Evolutionary conservation across 169 alveolate species (phyloP).

Genomic region (Babesia bovis): DNA sequence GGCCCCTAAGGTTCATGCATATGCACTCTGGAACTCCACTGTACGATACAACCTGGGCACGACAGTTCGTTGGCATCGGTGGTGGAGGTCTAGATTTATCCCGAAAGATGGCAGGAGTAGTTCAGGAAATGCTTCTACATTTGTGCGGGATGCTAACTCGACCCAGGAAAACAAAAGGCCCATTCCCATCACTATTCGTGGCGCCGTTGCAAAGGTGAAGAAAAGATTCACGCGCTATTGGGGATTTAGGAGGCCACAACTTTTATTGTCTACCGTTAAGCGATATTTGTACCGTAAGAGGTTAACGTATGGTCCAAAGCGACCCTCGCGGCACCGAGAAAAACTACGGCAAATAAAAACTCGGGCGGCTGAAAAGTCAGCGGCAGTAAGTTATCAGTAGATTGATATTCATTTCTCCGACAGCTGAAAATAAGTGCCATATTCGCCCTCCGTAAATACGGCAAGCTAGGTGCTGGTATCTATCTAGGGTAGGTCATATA

Average conservation of each 20-base stretch:
- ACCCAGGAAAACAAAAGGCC: too few relatives aligned
- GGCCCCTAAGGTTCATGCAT: too few relatives aligned
- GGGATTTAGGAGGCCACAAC: not conserved
- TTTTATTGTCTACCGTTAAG: not conserved
- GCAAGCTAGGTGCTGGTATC: slow-evolving; percentile 61
- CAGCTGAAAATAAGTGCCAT: slow-evolving; percentile 48
- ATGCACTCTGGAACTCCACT: too few relatives aligned
- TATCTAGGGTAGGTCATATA: slow-evolving; percentile 54
- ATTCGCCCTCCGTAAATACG: slow-evolving; percentile 62
- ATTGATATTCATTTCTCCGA: not conserved
- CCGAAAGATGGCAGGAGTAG: too few relatives aligned
- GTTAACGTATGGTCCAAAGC: slow-evolving; percentile 29
- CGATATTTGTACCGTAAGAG: slow-evolving; percentile 24
- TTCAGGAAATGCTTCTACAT: too few relatives aligned
- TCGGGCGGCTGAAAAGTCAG: slow-evolving; percentile 23
- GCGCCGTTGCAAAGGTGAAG: slow-evolving; percentile 5
- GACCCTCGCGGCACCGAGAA: slow-evolving; percentile 27
- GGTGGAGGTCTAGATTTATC: too few relatives aligned
- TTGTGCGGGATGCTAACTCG: too few relatives aligned
- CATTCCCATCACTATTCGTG: too few relatives aligned
- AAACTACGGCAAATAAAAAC: slow-evolving; percentile 24
- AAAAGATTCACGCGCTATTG: slow-evolving; percentile 1
- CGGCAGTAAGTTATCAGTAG: slow-evolving; percentile 32
- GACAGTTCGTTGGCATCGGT: too few relatives aligned
- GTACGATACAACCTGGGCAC: too few relatives aligned